Base-by-base conservation (phyloP, 164 flowering plant genomes). In the Santalum album region DNA sequence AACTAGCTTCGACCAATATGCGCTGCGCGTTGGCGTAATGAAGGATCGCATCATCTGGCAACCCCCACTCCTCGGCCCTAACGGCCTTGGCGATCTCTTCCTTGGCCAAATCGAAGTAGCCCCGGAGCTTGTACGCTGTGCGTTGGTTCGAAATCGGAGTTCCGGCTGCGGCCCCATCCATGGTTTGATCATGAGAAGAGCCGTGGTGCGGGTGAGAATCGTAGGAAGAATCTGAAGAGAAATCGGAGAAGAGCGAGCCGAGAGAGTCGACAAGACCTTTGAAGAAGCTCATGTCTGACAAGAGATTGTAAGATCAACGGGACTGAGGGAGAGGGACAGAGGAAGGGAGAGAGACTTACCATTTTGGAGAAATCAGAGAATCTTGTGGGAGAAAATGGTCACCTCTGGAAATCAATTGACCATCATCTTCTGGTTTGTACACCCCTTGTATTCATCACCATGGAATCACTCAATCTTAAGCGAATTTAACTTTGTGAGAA, bases 21-120 rank as follows among this genome's bases (percentile, higher is more conserved):
- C 82, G 72, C 54, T 75, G 80, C 6, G 96, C 99, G 44, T 72
- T 84, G 38, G 49, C 76, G 57, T 90, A 94, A 47, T 87, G 83
- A 54, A 65, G 36, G 22, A 90, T 57, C 0, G 97, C 97, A 18
- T 94, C 97, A 29, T 94, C 97, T 6, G 53, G 48, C 35, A 94
- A 64, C 14, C 96, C 97, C 99, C 97, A 94, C 50, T 94, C 99
- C 61, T 94, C 99, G 0, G 96, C 92, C 47, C 92, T 70, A 54
- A 94, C 81, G 14, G 96, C 99, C 59, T 83, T 90, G 49, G 63
- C 97, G 32, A 90, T 87, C 84, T 84, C 94, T 51, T 69, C 94
- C 70, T 75, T 86, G 6, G 89, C 95, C 68, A 90, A 77, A 61
- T 94, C 95, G 54, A 82, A 90, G 78, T 84, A 94, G 6, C 96